Conservation (phyloP, 805 yeast species). For the Candida multigemmis region DNA sequence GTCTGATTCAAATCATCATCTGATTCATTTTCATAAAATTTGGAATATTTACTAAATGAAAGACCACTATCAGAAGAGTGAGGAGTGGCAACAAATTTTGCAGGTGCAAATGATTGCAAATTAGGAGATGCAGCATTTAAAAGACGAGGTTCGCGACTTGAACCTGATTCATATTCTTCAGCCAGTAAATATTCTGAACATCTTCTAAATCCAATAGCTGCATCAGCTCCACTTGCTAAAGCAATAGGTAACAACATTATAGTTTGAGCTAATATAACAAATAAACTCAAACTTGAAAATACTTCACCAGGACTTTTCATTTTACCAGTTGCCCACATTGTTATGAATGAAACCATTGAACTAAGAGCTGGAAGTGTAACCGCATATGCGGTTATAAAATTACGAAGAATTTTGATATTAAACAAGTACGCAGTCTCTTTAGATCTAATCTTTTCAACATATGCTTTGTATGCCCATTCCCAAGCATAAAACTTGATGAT, state of each 20-base stretch:
- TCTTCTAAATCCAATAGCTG: conserved; percentile 28
- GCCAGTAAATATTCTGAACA: conserved; percentile 15
- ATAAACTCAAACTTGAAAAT: conserved; percentile 34
- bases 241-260: conserved; percentile 35
- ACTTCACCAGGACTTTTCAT: conserved; percentile 27
- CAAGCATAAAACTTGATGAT: conserved; percentile 38
- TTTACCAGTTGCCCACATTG: conserved; percentile 36
- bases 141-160: conserved; percentile 5
- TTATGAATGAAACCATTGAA: conserved; percentile 36
- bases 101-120: conserved; percentile 3
- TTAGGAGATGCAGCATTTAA: conserved; percentile 4
- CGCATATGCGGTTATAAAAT: conserved; percentile 34
- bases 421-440: conserved; percentile 31
- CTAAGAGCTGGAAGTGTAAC: conserved; percentile 33
- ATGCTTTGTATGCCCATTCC: conserved; percentile 33
- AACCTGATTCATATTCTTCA: conserved; percentile 11
- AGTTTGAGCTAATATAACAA: conserved; percentile 33
- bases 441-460: conserved; percentile 24
- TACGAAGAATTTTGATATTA: conserved; percentile 32
- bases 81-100: neutral
- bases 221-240: conserved; percentile 37
- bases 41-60: conserved; percentile 1
- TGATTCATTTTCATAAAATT: conserved; percentile 1
- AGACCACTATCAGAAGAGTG: neutral
- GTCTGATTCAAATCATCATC: conserved; percentile 4